phyloP scores from a whole-genome alignment of 805 yeast genomes.

The Blastobotrys chiropterorum region DNA sequence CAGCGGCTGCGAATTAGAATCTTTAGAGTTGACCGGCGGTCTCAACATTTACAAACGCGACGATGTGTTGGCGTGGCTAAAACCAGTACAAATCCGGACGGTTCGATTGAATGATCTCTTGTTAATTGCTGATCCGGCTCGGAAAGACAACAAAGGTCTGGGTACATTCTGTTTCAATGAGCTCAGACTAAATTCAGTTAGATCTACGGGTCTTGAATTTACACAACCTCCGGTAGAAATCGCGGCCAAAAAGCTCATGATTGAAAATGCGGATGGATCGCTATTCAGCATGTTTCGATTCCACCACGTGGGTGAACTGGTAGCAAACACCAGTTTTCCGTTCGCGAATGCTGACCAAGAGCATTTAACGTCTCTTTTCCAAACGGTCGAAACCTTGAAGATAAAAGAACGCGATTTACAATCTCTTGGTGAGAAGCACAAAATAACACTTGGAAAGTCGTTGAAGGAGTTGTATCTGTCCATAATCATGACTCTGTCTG shows the following conservation, averaged over 20 bases:
- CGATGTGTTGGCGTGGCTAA: background rate
- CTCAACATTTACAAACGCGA: background rate
- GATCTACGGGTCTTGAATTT: background rate
- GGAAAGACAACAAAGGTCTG: background rate
- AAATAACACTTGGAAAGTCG: background rate
- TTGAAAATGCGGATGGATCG: background rate
- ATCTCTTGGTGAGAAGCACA: background rate
- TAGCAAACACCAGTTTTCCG: background rate
- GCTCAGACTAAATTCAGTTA: background rate
- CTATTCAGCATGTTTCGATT: background rate
- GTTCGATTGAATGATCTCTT: background rate
- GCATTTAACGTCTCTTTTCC: background rate
- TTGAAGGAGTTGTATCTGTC: background rate
- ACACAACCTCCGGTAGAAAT: background rate
- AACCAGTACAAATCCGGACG: too few species aligned
- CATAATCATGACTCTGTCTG: background rate
- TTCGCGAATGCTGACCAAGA: background rate
- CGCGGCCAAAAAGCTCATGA: background rate
- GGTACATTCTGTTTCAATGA: background rate
- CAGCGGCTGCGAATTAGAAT: background rate
- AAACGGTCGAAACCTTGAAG: background rate
- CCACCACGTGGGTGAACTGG: background rate
- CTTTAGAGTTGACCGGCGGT: background rate
- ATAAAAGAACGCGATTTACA: background rate
- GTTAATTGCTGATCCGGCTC: background rate